Percentiles rank a stretch among this genome's conserved stretches.
These are phyloP conservation scores for Trypanosoma avium DNA, from an alignment of 208 protist genomes.

Conservation along the genomic window DNA sequence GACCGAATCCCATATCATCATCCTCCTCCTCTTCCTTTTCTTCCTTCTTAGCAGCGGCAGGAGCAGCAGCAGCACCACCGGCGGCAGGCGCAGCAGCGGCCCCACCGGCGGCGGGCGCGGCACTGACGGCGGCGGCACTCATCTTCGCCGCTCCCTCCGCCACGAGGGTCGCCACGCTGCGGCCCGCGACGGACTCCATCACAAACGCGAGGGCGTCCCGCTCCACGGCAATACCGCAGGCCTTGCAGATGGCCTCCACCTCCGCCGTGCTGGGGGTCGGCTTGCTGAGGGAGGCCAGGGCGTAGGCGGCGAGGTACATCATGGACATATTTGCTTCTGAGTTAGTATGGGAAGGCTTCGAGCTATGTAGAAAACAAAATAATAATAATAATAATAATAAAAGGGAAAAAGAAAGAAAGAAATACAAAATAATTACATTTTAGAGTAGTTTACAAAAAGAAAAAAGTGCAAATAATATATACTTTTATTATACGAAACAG, in stretches of 20 bases:
- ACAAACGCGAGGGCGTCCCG: conserved; percentile 78
- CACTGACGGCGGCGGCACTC: conserved; percentile 45
- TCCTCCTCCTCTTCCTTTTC: conserved; percentile 87
- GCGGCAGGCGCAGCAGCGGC: conserved; percentile 30
- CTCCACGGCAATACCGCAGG: conserved; percentile 69
- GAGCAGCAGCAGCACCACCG: conserved; percentile 35
- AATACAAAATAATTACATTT: conserved; percentile 11
- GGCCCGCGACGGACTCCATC: conserved; percentile 69
- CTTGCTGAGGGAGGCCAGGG: conserved; percentile 82
- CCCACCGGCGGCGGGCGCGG: conserved; percentile 37
- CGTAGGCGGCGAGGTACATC: conserved; percentile 93
- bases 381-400: conserved; percentile 9
- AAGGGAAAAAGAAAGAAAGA: not conserved
- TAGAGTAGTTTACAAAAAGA: conserved; percentile 5
- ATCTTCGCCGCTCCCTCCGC: conserved; percentile 83
- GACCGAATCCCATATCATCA: conserved; percentile 90
- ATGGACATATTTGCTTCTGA: conserved; percentile 74
- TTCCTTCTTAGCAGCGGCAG: conserved; percentile 50
- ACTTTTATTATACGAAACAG: not conserved
- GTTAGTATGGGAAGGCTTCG: conserved; percentile 10
- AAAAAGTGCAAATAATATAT: conserved; percentile 16
- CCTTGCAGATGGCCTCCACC: conserved; percentile 86
- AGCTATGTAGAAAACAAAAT: not conserved
- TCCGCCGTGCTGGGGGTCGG: conserved; percentile 70
- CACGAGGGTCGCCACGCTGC: conserved; percentile 78